Conservation (phyloP, 139 green algal species). For the Zygnema circumcarinatum region DNA sequence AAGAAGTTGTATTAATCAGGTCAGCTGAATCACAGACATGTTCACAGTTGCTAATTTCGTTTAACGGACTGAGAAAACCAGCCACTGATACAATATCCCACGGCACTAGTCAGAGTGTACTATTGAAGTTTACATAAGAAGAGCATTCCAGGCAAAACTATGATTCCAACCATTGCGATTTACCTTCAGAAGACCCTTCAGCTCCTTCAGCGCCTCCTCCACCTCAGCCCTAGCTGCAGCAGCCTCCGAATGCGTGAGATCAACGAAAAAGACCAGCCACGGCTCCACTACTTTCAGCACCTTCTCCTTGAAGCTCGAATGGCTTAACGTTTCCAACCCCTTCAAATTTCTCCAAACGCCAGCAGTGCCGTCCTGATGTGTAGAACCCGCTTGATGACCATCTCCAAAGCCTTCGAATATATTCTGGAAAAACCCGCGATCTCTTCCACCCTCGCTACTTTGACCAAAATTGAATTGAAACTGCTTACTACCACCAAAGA, state of each 20-base stretch:
- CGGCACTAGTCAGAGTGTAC: too few species aligned
- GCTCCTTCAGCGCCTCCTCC: background rate
- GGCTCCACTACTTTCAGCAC: background rate
- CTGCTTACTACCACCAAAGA: background rate
- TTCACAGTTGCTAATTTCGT: too few species aligned
- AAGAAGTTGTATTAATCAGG: too few species aligned
- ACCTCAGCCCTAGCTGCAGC: background rate
- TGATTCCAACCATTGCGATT: too few species aligned
- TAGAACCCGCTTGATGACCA: background rate
- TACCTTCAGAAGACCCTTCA: constrained; percentile 16
- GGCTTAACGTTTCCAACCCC: background rate
- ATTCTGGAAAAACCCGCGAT: background rate
- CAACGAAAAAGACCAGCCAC: background rate
- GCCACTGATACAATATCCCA: too few species aligned
- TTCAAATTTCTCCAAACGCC: background rate
- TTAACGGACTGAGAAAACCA: too few species aligned
- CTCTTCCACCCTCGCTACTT: background rate
- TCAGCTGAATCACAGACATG: too few species aligned
- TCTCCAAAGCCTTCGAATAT: background rate
- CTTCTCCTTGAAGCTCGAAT: background rate
- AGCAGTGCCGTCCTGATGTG: background rate
- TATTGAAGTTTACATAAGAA: too few species aligned
- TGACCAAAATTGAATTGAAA: constrained; percentile 2
- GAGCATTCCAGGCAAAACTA: too few species aligned
- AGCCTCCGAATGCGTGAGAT: background rate